Evolutionary conservation across 768 basidiomycete species (phyloP), one percentile per base, ranked within the genome.

Genomic region (Boletus rubroflammeus): DNA sequence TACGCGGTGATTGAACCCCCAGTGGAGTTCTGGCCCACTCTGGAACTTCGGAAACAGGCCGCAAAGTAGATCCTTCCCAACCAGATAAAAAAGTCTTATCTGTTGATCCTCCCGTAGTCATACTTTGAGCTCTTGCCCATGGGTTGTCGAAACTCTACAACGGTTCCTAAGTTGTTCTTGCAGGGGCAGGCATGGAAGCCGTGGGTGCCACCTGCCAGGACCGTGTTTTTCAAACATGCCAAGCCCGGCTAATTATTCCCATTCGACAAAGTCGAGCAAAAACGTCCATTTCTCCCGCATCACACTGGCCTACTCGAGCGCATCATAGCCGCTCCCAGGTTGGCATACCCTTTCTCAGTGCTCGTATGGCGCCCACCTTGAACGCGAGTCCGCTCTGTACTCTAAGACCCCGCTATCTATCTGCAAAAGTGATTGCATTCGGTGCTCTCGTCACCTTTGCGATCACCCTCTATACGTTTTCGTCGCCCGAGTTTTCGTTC

Each of bases 401-500:
- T n/a, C 32, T 71, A 11, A 54, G 59, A 7, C 67, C 59, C 8
- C 71, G 65, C 46, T 53, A 58, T 43, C 25, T 62, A 35, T 62
- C 66, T 13, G 47, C 58, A 21, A 67, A 51, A 48, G 42, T 72
- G 34, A 41, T 73, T 38, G 54, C 54, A 1, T 48, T 75, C 3
- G 69, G 67, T 47, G 53, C 55, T 2, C 46, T 69, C 43, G 25
- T 71, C 26, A 66, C 66, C 32, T 57, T 72, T 46, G 45, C 55
- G 19, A 48, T 72, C 47, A 54, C 59, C n/a, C 13, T 69, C 36
- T 74, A 71, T 47, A 67, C 68, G 2, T 65, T 64, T 50, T 69
- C 68, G 10, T 65, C 67, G 5, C 19, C 58, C 38, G 54, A 55
- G 46, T 57, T 29, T 47, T 58, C 59, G 19, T 60, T 57, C 15